phyloP scores from a whole-genome alignment of 2,329 filamentous ascomycete species.

The Alternaria arborescens region DNA sequence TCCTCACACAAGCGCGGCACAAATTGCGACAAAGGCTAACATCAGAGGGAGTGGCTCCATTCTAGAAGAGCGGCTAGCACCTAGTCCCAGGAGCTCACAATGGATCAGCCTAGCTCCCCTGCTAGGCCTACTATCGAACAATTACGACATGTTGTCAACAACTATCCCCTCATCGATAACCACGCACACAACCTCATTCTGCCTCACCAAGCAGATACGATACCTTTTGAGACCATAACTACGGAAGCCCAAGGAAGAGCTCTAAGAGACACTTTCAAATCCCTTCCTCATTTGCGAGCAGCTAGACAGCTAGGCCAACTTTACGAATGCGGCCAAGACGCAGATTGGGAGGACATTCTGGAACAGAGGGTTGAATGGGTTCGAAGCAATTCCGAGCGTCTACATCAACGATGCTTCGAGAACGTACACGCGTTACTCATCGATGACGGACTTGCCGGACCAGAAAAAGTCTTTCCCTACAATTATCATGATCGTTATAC shows the following conservation, averaged over 20 bases:
- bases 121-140: constrained; percentile 42
- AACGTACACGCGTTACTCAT: constrained; percentile 78
- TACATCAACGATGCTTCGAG: constrained; percentile 71
- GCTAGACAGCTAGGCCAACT: constrained; percentile 72
- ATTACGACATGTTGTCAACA: constrained; percentile 44
- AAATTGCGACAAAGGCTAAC: not conserved
- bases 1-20: not conserved
- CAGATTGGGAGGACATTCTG: constrained; percentile 68
- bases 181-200: constrained; percentile 75
- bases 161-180: constrained; percentile 73
- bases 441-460: constrained; percentile 74
- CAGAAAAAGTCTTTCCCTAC: constrained; percentile 66
- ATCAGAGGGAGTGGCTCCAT: not conserved
- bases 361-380: constrained; percentile 59
- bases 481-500: constrained; percentile 69
- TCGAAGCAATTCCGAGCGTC: constrained; percentile 58
- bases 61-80: not conserved
- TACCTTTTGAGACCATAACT: constrained; percentile 69
- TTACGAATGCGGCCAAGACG: constrained; percentile 65
- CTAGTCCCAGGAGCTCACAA: constrained; percentile 9
- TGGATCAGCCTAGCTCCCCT: constrained; percentile 27
- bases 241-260: constrained; percentile 77
- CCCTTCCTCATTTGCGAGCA: constrained; percentile 74
- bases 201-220: constrained; percentile 56
- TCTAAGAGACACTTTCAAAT: constrained; percentile 67